These are phyloP conservation scores for Anisodus tanguticus DNA, from an alignment of 257 asterid species.

Conservation along the genomic window DNA sequence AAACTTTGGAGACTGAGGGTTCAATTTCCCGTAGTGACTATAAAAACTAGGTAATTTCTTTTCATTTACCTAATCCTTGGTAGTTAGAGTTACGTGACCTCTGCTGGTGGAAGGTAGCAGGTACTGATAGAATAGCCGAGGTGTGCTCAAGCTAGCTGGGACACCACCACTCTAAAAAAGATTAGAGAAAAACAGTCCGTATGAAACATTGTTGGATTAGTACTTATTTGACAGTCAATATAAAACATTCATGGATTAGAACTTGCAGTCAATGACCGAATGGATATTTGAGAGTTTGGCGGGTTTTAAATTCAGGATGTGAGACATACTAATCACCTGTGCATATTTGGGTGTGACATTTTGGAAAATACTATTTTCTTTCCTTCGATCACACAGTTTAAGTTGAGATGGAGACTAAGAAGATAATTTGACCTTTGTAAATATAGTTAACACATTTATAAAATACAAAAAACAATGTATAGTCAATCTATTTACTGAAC, in stretches of 20 bases:
- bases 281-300: not conserved
- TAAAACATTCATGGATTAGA: not conserved
- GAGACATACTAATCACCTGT: not conserved
- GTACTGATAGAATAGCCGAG: not conserved
- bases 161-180: not conserved
- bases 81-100: not conserved
- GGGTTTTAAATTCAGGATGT: not conserved
- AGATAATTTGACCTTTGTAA: not conserved
- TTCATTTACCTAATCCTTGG: no score
- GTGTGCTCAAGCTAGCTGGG: not conserved
- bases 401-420: constrained; percentile 7
- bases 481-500: not conserved
- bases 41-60: no score
- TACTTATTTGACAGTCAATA: not conserved
- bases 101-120: not conserved
- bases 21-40: no score
- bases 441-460: not conserved
- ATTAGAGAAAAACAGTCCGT: not conserved
- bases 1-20: no score
- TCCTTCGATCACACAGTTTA: not conserved
- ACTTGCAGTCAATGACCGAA: not conserved
- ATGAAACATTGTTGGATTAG: constrained; percentile 3
- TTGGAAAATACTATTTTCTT: not conserved
- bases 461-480: not conserved
- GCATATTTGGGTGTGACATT: not conserved